These are phyloP conservation scores for Mucor racemosus DNA, from an alignment of 371 early-diverging fungal genomes.

Conservation along the genomic window DNA sequence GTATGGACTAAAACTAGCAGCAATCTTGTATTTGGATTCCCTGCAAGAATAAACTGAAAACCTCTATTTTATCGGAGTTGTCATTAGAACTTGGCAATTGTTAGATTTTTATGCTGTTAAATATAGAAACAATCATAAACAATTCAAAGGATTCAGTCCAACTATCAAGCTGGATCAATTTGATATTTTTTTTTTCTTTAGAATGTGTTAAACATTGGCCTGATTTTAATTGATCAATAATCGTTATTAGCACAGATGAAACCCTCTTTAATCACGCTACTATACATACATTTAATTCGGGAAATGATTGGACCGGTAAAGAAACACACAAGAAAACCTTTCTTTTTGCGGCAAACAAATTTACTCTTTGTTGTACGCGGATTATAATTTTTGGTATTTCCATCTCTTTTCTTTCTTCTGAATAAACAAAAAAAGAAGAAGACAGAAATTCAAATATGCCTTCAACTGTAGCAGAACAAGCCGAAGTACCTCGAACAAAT, in stretches of 20 bases:
- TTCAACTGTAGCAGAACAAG: slow-evolving; percentile 6
- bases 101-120: neutral
- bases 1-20: neutral
- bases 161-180: neutral
- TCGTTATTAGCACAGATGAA: neutral
- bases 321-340: neutral
- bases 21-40: too few relatives aligned
- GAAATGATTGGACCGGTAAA: slow-evolving; percentile 1
- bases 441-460: slow-evolving; percentile 14
- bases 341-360: neutral
- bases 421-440: slow-evolving; percentile 13
- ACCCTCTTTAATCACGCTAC: neutral
- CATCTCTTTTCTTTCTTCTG: slow-evolving; percentile 16
- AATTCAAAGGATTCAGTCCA: neutral
- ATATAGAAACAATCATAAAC: neutral
- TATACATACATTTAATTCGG: neutral
- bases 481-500: slow-evolving; percentile 14
- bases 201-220: neutral
- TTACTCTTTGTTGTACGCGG: neutral
- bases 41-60: too few relatives aligned
- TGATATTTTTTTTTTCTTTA: neutral
- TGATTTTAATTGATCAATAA: neutral
- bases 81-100: neutral
- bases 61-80: too few relatives aligned
- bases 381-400: slow-evolving; percentile 7